These are phyloP conservation scores for Emericellopsis terricola DNA, from an alignment of 495 filamentous ascomycete species.

Conservation along the genomic window DNA sequence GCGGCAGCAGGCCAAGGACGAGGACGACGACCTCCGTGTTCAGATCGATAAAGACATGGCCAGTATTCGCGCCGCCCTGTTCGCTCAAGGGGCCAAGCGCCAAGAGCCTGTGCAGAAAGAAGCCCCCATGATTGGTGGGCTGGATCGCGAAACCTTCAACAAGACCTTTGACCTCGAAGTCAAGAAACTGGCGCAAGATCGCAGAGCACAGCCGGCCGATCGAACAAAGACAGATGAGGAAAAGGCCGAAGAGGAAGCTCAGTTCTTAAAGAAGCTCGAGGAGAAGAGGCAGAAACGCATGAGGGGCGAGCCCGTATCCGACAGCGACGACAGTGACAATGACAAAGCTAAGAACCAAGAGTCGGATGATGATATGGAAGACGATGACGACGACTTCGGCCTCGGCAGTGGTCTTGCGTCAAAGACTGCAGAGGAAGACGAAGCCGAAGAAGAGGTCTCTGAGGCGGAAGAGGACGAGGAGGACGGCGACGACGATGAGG, in stretches of 20 bases:
- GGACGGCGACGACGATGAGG: constrained; percentile 33
- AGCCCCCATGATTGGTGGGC: constrained; percentile 42
- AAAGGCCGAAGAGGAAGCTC: constrained; percentile 53
- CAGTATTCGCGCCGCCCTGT: constrained; percentile 57
- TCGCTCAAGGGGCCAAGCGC: constrained; percentile 6
- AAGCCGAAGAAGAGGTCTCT: constrained; percentile 6
- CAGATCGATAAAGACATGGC: constrained; percentile 47
- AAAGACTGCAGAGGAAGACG: too few relatives aligned
- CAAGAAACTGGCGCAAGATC: constrained; percentile 64
- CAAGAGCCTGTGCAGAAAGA: constrained; percentile 23
- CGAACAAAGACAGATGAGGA: constrained; percentile 87
- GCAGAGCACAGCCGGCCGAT: constrained; percentile 65
- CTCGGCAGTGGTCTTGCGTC: constrained; percentile 37
- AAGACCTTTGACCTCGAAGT: constrained; percentile 73
- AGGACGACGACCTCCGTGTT: constrained; percentile 62
- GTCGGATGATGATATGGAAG: constrained; percentile 12
- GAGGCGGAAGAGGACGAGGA: constrained; percentile 10
- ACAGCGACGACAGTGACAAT: constrained; percentile 21
- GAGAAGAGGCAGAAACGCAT: constrained; percentile 55
- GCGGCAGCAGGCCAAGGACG: constrained; percentile 81
- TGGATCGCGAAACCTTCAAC: constrained; percentile 44
- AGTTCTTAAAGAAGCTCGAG: constrained; percentile 60
- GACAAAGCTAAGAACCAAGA: constrained; percentile 7
- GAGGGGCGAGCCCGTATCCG: constrained; percentile 42
- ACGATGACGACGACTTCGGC: constrained; percentile 34